A percentile compares a stretch with the other conserved stretches of the same genome.
Evolutionary conservation across 352 stramenopile genomes (phyloP).

Genomic region (Poterioochromonas sp.): DNA sequence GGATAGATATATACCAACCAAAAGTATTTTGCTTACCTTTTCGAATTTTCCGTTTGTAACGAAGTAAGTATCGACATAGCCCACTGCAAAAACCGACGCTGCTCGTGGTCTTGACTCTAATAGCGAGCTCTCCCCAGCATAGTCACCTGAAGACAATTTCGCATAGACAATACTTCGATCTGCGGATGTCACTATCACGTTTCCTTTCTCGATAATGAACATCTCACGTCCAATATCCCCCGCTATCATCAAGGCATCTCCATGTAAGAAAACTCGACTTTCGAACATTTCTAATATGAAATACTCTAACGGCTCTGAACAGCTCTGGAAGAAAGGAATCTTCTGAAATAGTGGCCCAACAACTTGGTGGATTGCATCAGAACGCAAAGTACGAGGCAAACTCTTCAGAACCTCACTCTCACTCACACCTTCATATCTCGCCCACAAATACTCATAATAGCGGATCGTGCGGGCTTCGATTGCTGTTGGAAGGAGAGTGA

Average conservation of each 20-base stretch:
- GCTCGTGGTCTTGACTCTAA: no score
- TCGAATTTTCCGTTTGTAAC: no score
- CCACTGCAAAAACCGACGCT: no score
- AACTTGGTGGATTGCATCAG: not conserved
- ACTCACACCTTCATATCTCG: not conserved
- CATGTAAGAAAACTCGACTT: not conserved
- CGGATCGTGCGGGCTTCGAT: not conserved
- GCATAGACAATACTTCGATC: conserved; percentile 9
- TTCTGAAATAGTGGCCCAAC: not conserved
- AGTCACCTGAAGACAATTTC: not conserved
- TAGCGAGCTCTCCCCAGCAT: conserved; percentile 13
- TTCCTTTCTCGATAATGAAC: conserved; percentile 7
- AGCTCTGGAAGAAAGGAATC: not conserved
- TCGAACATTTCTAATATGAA: not conserved
- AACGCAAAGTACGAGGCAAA: not conserved
- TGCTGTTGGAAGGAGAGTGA: not conserved
- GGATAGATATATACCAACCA: no score
- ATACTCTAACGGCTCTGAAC: not conserved
- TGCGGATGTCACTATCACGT: not conserved
- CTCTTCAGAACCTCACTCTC: not conserved
- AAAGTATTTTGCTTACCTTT: no score
- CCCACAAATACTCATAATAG: not conserved
- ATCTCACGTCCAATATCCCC: not conserved
- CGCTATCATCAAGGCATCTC: not conserved
- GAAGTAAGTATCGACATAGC: no score